Evolutionary conservation across 306 rosid species (phyloP), one percentile per base, ranked within the genome.

Genomic region (Trichosanthes truncata): DNA sequence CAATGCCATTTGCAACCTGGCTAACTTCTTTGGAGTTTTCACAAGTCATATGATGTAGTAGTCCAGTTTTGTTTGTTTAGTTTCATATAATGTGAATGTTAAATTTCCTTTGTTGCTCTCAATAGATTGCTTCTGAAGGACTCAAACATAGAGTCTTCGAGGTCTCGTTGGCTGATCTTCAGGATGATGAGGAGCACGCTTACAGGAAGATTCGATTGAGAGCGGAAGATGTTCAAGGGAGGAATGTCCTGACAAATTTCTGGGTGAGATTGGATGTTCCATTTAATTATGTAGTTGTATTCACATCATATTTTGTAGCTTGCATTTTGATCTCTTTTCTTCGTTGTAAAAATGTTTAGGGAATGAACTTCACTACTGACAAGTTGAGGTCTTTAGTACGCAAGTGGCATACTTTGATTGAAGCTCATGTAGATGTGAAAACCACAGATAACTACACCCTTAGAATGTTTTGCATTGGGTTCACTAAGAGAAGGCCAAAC

Each of bases 391-490:
- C 98, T 6, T 83, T 95, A 88, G 97, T 95, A 14, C 82, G 94
- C 11, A 95, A 89, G 55, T 95, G 97, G 97, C 97, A 95, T 85
- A 87, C 97, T 0, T 83, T 95, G 48, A 95, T 95, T 46, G 98
- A 95, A 84, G 96, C 98, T 26, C 97, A 92, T 52, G 96, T 89
- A 6, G 98, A 95, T 80, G 97, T 95, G 68, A 95, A 95, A 87
- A 92, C 98, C 33, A 91, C 97, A 0, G 98, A 95, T 65, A 91
- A 79, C 33, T 92, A 86, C 86, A 88, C 90, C 7, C 82, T 95
- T 69, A 87, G 99, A 85, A 71, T 95, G 97, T 95, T 95, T 76
- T 93, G 99, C 87, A 92, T 95, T 84, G 99, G 97, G 4, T 95
- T 93, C 80, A 91, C 97, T 7, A 90, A 86, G 89, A 92, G 91